A percentile compares a stretch with the other conserved stretches of the same genome.
phyloP scores from a whole-genome alignment of 1,284 basidiomycete genomes.

The Vanrija pseudolonga region DNA sequence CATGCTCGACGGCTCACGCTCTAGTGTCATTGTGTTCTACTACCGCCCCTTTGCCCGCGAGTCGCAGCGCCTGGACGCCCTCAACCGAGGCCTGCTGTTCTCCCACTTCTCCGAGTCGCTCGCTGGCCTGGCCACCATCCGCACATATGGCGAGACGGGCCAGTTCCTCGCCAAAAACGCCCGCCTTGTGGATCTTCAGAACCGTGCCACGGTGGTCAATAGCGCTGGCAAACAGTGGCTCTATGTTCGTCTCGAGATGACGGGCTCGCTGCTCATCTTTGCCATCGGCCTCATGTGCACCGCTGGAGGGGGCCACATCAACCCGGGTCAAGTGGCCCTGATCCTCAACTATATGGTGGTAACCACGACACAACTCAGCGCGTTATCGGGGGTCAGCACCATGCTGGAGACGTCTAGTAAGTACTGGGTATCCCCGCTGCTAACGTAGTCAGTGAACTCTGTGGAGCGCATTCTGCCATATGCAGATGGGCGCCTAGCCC shows the following conservation, averaged over 20 bases:
- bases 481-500: constrained; percentile 53
- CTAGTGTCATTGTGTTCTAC: constrained; percentile 68
- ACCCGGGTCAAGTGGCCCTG: constrained; percentile 66
- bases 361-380: constrained; percentile 48
- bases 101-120: constrained; percentile 84
- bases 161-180: constrained; percentile 73
- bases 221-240: constrained; percentile 62
- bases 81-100: constrained; percentile 59
- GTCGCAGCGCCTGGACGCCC: constrained; percentile 60
- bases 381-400: constrained; percentile 61
- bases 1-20: constrained; percentile 47
- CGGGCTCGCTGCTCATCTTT: constrained; percentile 64
- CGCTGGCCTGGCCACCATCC: constrained; percentile 76
- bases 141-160: constrained; percentile 70
- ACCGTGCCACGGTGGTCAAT: constrained; percentile 84
- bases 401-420: constrained; percentile 14
- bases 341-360: constrained; percentile 59
- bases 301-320: constrained; percentile 54
- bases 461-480: constrained; percentile 68
- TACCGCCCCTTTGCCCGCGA: constrained; percentile 86
- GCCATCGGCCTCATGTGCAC: constrained; percentile 55
- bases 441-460: constrained; percentile 54
- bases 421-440: constrained; percentile 32
- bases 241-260: constrained; percentile 65
- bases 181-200: constrained; percentile 75